These are phyloP conservation scores for Diophrys sp. DNA, from an alignment of 73 alveolate species.

Conservation along the genomic window DNA sequence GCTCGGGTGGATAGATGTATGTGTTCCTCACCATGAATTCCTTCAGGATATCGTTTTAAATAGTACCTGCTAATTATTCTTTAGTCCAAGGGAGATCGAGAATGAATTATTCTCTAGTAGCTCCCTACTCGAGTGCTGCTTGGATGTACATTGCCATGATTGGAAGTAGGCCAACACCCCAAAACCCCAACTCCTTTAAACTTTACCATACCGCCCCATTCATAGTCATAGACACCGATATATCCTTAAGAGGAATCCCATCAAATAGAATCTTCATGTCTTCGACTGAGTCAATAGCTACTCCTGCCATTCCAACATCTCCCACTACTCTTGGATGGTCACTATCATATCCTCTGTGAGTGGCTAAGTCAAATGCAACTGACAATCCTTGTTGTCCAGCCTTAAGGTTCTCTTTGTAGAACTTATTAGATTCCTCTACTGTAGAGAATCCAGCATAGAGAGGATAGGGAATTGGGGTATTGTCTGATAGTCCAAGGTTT, in stretches of 20 bases:
- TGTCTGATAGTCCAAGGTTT: slow-evolving; percentile 77
- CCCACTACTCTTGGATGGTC: slow-evolving; percentile 74
- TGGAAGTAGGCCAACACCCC: no score
- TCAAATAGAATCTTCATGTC: slow-evolving; percentile 68
- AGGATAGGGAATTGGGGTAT: no score
- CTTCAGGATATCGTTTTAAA: slow-evolving; percentile 65
- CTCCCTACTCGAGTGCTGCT: slow-evolving; percentile 74
- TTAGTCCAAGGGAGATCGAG: no score
- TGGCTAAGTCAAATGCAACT: slow-evolving; percentile 73
- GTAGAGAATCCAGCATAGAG: slow-evolving; percentile 77
- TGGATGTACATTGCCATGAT: slow-evolving; percentile 67
- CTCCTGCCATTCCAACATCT: slow-evolving; percentile 85
- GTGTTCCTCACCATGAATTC: slow-evolving; percentile 82
- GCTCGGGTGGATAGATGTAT: slow-evolving; percentile 77
- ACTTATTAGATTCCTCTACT: slow-evolving; percentile 66
- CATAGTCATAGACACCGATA: slow-evolving; percentile 74
- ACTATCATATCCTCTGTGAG: slow-evolving; percentile 75
- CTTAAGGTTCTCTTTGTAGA: slow-evolving; percentile 60
- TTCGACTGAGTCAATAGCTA: slow-evolving; percentile 74
- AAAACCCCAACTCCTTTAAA: no score
- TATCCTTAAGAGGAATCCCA: slow-evolving; percentile 63
- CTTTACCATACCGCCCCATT: slow-evolving; percentile 81
- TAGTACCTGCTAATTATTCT: slow-evolving; percentile 64
- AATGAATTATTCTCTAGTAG: slow-evolving; percentile 23
- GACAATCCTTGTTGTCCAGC: slow-evolving; percentile 73